Conservation (phyloP, 805 yeast genomes). For the Zygosaccharomyces kombuchaensis region DNA sequence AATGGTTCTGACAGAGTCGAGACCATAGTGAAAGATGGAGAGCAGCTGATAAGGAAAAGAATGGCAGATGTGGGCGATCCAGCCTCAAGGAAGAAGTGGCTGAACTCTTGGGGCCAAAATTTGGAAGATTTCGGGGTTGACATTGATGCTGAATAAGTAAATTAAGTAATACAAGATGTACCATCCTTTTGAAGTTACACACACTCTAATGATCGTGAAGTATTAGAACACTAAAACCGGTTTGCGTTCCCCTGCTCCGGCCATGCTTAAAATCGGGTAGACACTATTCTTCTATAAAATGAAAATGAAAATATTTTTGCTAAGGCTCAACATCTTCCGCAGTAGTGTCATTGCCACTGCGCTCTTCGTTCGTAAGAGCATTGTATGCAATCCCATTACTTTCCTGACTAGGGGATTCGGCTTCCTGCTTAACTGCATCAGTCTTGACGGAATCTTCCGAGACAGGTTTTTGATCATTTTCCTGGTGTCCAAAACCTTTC, state of each 20-base stretch:
- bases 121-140: constrained; percentile 88
- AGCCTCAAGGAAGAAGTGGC: constrained; percentile 52
- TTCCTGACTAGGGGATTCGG: constrained; percentile 2
- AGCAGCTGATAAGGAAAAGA: constrained; percentile 32
- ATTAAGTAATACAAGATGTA: constrained; percentile 12
- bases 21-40: constrained; percentile 23
- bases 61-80: constrained; percentile 36
- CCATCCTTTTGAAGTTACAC: not conserved
- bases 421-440: constrained; percentile 6
- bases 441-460: constrained; percentile 7
- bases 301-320: constrained; percentile 3
- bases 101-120: constrained; percentile 76
- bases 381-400: constrained; percentile 6
- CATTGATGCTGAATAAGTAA: constrained; percentile 51
- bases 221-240: no score
- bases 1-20: constrained; percentile 13
- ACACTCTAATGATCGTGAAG: not conserved
- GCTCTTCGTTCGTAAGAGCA: constrained; percentile 19
- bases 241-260: no score
- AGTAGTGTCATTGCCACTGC: constrained; percentile 35
- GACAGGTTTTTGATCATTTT: constrained; percentile 1
- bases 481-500: constrained; percentile 3
- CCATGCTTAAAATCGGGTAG: no score
- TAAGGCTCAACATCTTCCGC: constrained; percentile 48
- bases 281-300: not conserved